These are phyloP conservation scores for Ogataea paradorogensis DNA, from an alignment of 805 yeast genomes.

Conservation along the genomic window DNA sequence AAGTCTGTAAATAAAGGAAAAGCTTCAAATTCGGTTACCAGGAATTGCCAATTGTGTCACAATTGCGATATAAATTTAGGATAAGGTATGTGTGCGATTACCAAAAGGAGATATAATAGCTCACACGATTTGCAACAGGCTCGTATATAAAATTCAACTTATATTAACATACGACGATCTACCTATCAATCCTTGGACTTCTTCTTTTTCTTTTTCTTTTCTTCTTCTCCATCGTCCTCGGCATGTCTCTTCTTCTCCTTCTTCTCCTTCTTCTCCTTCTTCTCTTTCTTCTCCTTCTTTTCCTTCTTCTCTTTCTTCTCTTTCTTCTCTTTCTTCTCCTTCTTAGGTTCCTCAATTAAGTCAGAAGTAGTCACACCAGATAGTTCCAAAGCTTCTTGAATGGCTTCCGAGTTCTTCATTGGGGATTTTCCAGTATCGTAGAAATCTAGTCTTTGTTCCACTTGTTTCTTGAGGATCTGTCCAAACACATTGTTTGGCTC, in stretches of 20 bases:
- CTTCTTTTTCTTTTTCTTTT: slow-evolving; percentile 24
- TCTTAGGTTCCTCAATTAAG: slow-evolving; percentile 32
- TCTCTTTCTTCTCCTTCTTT: slow-evolving; percentile 35
- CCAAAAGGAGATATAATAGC: too few species aligned
- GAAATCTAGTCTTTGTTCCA: slow-evolving; percentile 94
- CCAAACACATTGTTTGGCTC: slow-evolving; percentile 91
- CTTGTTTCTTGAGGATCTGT: slow-evolving; percentile 88
- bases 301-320: slow-evolving; percentile 46
- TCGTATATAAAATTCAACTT: slow-evolving; percentile 2
- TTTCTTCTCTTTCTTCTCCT: slow-evolving; percentile 38
- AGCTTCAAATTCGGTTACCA: slow-evolving; percentile 4
- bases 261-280: slow-evolving; percentile 37
- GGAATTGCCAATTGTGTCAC: neutral
- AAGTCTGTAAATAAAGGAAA: neutral
- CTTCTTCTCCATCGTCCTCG: slow-evolving; percentile 14
- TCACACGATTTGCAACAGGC: too few species aligned
- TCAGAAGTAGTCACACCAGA: slow-evolving; percentile 37
- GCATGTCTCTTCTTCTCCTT: slow-evolving; percentile 26
- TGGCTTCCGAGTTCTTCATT: slow-evolving; percentile 92
- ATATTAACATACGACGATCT: slow-evolving; percentile 4
- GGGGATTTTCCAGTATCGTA: slow-evolving; percentile 97
- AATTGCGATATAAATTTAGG: neutral
- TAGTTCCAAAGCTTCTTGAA: slow-evolving; percentile 83
- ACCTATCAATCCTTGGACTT: slow-evolving; percentile 28
- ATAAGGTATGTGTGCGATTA: too few species aligned